Evolutionary conservation across 208 protist genomes (phyloP), one percentile per base, ranked within the genome.

Genomic region (Herpetomonas samuelpessoai): DNA sequence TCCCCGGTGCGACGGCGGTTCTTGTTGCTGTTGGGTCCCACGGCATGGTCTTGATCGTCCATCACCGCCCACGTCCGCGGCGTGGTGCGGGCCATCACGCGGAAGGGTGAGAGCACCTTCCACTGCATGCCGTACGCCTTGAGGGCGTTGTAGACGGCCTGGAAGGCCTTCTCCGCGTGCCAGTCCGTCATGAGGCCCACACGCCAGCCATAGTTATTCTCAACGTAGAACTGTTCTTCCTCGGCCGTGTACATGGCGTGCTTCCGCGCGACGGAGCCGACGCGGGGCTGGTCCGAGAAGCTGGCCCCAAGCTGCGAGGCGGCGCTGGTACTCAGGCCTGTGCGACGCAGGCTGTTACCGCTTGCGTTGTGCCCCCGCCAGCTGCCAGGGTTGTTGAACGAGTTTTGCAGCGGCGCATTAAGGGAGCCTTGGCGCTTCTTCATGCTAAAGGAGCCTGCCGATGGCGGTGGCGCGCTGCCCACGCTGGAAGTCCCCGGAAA

Each of bases 101-200:
- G 71, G 57, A 95, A 95, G 21, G 84, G 85, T 19, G 83, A 70
- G 31, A 83, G 45, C 9, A 89, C 73, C 71, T 94, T 94, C 88
- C 91, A 96, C 72, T 93, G 74, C 85, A 96, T 91, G 16, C 69
- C 47, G 47, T 79, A 80, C 25, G 49, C 57, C 44, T 57, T 76
- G 29, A 96, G 69, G 0, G 81, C 81, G 22, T 50, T 26, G 62
- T 96, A 96, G n/a, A 94, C 68, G 12, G 64, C 58, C 45, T 48
- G 49, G 25, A 93, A 57, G 28, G 74, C 73, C 18, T 30, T 60
- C 49, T 81, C 75, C 0, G 78, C 74, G 3, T 76, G 79, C 47
- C 72, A 69, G 66, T 94, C 87, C 31, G 85, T 90, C 91, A 96
- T 96, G 38, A 96, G 56, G 7, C 91, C 91, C n/a, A 96, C 62